Base-by-base conservation (phyloP, 2,329 filamentous ascomycete genomes). In the Teratosphaeria pseudoeucalypti region DNA sequence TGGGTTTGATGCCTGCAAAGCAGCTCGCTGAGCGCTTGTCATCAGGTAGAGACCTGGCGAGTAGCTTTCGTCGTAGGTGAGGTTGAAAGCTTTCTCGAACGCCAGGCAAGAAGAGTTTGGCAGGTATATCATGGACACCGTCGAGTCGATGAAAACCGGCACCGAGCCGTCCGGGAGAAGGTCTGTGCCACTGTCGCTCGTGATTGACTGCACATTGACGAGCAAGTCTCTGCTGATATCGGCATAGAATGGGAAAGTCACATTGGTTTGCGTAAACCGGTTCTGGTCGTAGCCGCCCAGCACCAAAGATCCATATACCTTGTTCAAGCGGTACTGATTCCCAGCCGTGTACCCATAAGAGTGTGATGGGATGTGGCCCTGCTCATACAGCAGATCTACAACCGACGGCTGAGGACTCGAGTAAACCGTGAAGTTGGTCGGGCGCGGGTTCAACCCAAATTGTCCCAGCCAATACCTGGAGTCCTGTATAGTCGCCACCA, bases 101-200 rank as follows among this genome's bases (percentile, higher is more conserved):
- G 67, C 67, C 23, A 63, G 57, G 64, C 72, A 74, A 11, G 71
- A 68, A 2, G 70, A 66, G 34, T 78, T 70, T 0, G 86, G 85
- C 4, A 88, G 76, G 81, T 82, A 88, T 4, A 88, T 73, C 63
- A 82, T 85, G 1, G 85, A 82, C 0, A 85, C 82, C 0, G 84
- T 82, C 61, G 82, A 85, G 68, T 89, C 85, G 59, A 89, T 81
- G 57, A 82, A 67, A 26, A 82, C 81, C 14, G 64, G 64, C 12
- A 73, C 70, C 2, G 62, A 56, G 7, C 70, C 67, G 52, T 68
- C 66, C 0, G 68, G 68, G 1, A 71, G 59, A 12, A 72, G 62
- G 54, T 65, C 63, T 1, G 63, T 62, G 16, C 65, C 62, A 27
- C 54, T 34, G 54, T 67, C 67, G 5, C 65, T 66, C 1, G 64